phyloP scores from a whole-genome alignment of 2,329 filamentous ascomycete genomes.

The Aspergillus pseudoglaucus region DNA sequence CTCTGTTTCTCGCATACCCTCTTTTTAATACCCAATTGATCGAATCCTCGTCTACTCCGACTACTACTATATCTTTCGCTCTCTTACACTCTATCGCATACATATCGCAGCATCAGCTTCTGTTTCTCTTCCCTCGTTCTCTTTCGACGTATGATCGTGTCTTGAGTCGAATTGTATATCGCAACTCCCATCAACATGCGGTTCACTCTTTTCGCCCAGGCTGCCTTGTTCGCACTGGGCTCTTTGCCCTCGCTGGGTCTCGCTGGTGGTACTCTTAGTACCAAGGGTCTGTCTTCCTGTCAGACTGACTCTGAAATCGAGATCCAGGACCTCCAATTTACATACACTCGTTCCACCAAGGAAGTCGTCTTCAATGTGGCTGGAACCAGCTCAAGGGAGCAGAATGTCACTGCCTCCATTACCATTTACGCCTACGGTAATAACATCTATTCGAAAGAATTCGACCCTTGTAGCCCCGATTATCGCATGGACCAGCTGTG shows the following conservation, averaged over 20 bases:
- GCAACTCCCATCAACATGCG: conserved; percentile 16
- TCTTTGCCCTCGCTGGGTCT: conserved; percentile 40
- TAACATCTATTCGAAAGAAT: conserved; percentile 68
- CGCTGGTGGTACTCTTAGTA: conserved; percentile 68
- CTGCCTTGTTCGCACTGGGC: conserved; percentile 21
- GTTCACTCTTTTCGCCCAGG: conserved; percentile 11
- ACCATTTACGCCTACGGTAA: conserved; percentile 78
- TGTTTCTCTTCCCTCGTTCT: too few species aligned
- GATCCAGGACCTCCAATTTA: conserved; percentile 68
- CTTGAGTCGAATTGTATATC: not conserved
- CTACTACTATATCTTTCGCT: not conserved
- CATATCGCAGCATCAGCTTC: not conserved
- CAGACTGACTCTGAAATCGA: conserved; percentile 51
- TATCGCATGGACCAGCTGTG: conserved; percentile 71
- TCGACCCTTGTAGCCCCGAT: conserved; percentile 69
- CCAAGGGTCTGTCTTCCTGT: conserved; percentile 74
- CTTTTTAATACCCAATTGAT: conserved; percentile 3
- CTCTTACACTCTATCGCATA: not conserved
- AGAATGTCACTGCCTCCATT: conserved; percentile 74
- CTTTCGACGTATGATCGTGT: not conserved
- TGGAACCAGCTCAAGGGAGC: conserved; percentile 64
- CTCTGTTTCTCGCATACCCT: conserved; percentile 1
- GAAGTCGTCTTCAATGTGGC: conserved; percentile 74
- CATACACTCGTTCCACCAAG: conserved; percentile 69
- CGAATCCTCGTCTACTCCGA: not conserved